Conservation (phyloP, 768 basidiomycete species). For the Omphalotus guepiniiformis region DNA sequence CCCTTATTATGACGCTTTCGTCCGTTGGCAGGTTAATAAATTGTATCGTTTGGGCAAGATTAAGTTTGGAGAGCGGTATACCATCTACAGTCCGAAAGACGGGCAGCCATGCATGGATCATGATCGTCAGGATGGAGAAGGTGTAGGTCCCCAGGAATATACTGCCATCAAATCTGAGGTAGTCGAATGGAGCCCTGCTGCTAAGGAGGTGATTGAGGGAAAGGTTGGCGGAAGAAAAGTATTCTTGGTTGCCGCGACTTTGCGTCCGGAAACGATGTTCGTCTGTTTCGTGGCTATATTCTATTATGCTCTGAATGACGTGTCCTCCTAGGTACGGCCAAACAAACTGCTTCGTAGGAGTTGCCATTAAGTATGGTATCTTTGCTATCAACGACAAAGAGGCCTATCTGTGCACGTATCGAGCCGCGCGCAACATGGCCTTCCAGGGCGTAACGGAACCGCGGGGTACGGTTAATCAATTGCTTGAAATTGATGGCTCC, state of each 20-base stretch:
- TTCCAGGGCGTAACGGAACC: conserved; percentile 82
- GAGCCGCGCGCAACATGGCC: conserved; percentile 96
- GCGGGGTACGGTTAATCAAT: conserved; percentile 67
- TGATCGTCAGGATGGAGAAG: conserved; percentile 94
- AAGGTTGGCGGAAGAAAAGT: conserved; percentile 79
- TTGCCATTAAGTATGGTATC: conserved; percentile 86
- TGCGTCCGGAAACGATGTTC: conserved; percentile 95
- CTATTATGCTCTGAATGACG: conserved; percentile 1
- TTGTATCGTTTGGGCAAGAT: conserved; percentile 84
- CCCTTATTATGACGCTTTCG: conserved; percentile 95
- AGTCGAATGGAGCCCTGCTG: conserved; percentile 71
- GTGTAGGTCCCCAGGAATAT: conserved; percentile 93
- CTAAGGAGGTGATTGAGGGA: conserved; percentile 56
- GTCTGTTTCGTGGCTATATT: conserved; percentile 21
- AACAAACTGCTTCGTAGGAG: conserved; percentile 96
- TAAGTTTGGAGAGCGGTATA: conserved; percentile 98
- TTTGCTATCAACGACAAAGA: conserved; percentile 85
- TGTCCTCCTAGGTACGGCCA: conserved; percentile 79
- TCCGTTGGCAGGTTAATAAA: conserved; percentile 98
- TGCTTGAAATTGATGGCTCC: conserved; percentile 75
- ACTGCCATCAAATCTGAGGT: conserved; percentile 95
- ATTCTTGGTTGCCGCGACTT: conserved; percentile 91
- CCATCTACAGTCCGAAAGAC: conserved; percentile 97
- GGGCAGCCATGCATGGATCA: conserved; percentile 99
- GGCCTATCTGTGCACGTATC: conserved; percentile 83